phyloP scores from a whole-genome alignment of 164 flowering plant species.

The Macadamia tetraphylla region DNA sequence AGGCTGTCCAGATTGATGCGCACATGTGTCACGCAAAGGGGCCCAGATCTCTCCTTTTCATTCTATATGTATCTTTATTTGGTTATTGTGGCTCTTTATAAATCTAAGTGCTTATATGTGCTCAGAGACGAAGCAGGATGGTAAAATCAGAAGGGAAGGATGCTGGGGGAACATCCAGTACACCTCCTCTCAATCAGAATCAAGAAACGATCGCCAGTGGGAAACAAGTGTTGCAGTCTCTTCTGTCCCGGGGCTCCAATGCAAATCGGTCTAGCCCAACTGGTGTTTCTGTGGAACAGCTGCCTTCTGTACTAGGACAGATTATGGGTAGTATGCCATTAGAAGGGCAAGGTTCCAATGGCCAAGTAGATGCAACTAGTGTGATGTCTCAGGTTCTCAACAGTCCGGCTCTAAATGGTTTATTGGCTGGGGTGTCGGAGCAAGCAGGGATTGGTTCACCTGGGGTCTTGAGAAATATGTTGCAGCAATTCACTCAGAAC shows the following conservation, averaged over 20 bases:
- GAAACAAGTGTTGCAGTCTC: slow-evolving; percentile 54
- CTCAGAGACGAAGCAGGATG: slow-evolving; percentile 43
- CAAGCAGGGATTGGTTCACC: slow-evolving; percentile 84
- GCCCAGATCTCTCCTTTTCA: neutral
- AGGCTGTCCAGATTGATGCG: neutral
- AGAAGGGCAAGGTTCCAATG: slow-evolving; percentile 27
- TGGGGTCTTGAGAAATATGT: slow-evolving; percentile 63
- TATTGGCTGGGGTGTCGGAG: slow-evolving; percentile 73
- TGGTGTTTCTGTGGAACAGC: slow-evolving; percentile 16
- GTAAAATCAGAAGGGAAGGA: slow-evolving; percentile 25
- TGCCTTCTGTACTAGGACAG: slow-evolving; percentile 21
- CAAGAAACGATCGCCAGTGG: slow-evolving; percentile 25
- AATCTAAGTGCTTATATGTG: neutral
- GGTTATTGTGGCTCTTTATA: neutral
- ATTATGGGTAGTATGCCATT: slow-evolving; percentile 12
- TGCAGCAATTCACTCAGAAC: slow-evolving; percentile 71
- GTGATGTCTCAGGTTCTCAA: slow-evolving; percentile 71
- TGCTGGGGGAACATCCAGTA: slow-evolving; percentile 25
- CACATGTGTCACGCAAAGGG: neutral
- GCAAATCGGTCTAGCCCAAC: slow-evolving; percentile 18
- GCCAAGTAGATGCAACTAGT: slow-evolving; percentile 42
- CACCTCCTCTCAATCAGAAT: slow-evolving; percentile 21
- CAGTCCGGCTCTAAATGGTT: slow-evolving; percentile 58
- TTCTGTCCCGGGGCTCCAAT: slow-evolving; percentile 33
- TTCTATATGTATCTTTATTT: neutral